phyloP scores from a whole-genome alignment of 2,329 filamentous ascomycete species.

The Pseudopithomyces maydicus region DNA sequence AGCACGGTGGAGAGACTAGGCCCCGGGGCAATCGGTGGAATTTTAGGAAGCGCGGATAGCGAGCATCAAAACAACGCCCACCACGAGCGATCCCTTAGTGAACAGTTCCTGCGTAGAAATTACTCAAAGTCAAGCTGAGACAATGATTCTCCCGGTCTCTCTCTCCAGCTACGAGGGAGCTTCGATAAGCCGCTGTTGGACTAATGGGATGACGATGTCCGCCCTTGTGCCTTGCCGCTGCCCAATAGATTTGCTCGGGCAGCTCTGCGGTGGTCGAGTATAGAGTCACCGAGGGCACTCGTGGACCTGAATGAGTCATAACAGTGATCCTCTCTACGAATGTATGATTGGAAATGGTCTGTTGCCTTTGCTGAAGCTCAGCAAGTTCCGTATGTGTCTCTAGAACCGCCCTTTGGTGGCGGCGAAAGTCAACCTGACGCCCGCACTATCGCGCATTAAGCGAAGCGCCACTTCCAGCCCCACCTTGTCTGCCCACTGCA shows the following conservation, averaged over 20 bases:
- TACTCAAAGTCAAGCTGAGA: background rate
- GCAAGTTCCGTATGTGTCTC: conserved; percentile 3
- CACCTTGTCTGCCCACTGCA: conserved; percentile 10
- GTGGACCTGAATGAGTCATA: conserved; percentile 4
- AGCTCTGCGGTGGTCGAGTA: background rate
- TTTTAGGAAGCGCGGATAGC: background rate
- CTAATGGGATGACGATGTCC: conserved; percentile 6
- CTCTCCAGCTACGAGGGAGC: background rate
- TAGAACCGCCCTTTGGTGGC: background rate
- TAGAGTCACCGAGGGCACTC: background rate
- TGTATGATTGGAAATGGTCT: background rate
- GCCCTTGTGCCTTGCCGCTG: conserved; percentile 4
- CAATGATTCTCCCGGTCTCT: background rate
- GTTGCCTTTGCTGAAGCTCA: background rate
- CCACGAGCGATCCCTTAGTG: too few species aligned
- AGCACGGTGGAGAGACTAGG: background rate
- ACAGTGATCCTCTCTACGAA: background rate
- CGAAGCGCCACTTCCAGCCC: conserved; percentile 5
- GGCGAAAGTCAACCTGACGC: background rate
- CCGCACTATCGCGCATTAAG: conserved; percentile 5
- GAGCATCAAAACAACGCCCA: background rate
- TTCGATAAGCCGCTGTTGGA: background rate
- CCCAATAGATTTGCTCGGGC: conserved; percentile 14
- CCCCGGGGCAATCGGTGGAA: too few species aligned
- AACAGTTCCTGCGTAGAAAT: background rate